Conservation (phyloP, 768 basidiomycete genomes). For the Udeniomyces megalosporus region DNA sequence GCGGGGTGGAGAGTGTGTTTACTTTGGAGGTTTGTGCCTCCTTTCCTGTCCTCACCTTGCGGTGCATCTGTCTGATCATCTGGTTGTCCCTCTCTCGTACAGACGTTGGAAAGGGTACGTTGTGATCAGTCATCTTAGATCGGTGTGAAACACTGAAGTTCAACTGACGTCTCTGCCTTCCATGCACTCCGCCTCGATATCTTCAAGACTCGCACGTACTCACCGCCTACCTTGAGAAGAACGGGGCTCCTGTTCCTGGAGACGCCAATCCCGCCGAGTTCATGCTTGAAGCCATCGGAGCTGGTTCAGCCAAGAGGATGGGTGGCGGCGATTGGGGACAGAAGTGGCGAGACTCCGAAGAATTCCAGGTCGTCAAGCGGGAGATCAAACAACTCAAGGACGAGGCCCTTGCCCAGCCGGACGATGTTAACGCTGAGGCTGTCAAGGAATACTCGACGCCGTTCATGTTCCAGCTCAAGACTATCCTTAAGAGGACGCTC, state of each 20-base stretch:
- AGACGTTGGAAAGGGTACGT: no score
- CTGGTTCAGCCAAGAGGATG: conserved; percentile 43
- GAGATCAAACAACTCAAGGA: conserved; percentile 37
- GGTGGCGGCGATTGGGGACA: conserved; percentile 74
- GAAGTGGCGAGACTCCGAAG: conserved; percentile 60
- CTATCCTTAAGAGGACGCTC: conserved; percentile 42
- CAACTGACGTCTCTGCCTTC: no score
- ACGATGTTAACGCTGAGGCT: conserved; percentile 13
- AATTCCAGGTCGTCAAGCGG: conserved; percentile 33
- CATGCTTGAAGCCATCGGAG: conserved; percentile 39
- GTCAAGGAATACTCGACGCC: conserved; percentile 39
- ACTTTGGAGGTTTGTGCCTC: conserved; percentile 47
- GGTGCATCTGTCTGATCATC: no score
- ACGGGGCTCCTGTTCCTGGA: conserved; percentile 43
- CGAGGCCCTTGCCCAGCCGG: conserved; percentile 10
- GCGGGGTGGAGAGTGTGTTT: conserved; percentile 59
- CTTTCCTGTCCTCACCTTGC: no score
- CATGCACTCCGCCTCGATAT: no score
- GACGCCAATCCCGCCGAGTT: conserved; percentile 64
- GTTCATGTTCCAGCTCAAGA: conserved; percentile 54
- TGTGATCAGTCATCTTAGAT: conserved; percentile 35
- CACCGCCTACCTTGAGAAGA: conserved; percentile 34
- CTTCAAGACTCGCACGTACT: conserved; percentile 43
- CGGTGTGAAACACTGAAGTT: no score
- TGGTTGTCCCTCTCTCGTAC: no score